phyloP scores from a whole-genome alignment of 148 eudicot genomes.

The Gaultheria prostrata region DNA sequence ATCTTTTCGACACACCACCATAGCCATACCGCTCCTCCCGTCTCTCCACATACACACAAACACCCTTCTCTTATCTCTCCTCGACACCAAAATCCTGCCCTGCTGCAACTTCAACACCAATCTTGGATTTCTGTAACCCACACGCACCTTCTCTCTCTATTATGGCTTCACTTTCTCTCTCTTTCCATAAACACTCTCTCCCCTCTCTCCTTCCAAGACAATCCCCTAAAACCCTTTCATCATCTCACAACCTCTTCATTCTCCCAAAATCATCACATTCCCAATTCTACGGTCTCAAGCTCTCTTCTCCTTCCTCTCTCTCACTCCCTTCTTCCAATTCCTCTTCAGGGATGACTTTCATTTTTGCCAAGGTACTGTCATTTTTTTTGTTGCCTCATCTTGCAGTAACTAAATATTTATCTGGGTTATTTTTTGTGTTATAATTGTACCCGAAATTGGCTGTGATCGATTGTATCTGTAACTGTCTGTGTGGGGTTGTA shows the following conservation, averaged over 20 bases:
- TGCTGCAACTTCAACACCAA: not conserved
- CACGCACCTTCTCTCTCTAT: not conserved
- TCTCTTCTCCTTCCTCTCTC: slow-evolving; percentile 35
- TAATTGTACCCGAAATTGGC: not conserved
- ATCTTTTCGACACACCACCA: too few species aligned
- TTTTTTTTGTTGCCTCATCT: not conserved
- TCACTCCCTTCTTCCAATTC: slow-evolving; percentile 29
- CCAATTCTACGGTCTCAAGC: slow-evolving; percentile 56
- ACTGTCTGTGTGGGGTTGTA: not conserved
- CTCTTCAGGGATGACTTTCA: slow-evolving; percentile 27
- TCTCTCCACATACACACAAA: not conserved
- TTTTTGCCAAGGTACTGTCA: slow-evolving; percentile 60
- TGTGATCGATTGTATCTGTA: not conserved
- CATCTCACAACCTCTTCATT: slow-evolving; percentile 27
- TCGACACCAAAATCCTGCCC: not conserved
- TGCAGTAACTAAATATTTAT: not conserved
- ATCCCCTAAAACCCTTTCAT: slow-evolving; percentile 36
- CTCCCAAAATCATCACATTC: slow-evolving; percentile 53
- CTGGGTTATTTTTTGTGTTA: not conserved
- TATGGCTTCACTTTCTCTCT: slow-evolving; percentile 64
- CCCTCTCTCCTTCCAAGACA: slow-evolving; percentile 40
- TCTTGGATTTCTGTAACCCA: not conserved
- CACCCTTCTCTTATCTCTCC: slow-evolving; percentile 6
- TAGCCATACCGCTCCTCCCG: too few species aligned
- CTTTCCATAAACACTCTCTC: slow-evolving; percentile 46